phyloP scores from a whole-genome alignment of 352 stramenopile species.

The Phytophthora macrochlamydospora region DNA sequence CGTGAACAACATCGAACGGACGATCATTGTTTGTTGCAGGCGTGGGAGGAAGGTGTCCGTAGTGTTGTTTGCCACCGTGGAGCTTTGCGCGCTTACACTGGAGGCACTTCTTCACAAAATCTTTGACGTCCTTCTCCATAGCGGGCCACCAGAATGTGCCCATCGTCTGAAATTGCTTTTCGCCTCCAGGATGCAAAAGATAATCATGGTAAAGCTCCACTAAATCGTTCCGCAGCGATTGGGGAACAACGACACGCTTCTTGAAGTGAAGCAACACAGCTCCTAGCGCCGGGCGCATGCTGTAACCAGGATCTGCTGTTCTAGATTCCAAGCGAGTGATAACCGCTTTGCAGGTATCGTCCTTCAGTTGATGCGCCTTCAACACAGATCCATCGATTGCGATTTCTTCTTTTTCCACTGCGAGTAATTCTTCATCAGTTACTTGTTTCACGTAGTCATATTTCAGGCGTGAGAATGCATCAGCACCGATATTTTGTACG shows the following conservation, averaged over 20 bases:
- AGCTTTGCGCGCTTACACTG: conserved; percentile 5
- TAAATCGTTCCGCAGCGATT: conserved; percentile 3
- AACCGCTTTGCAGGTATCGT: too few relatives aligned
- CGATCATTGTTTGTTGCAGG: neutral
- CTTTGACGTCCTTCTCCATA: conserved; percentile 1
- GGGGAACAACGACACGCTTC: conserved; percentile 4
- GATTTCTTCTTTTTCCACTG: neutral
- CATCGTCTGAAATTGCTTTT: conserved; percentile 2
- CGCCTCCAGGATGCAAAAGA: neutral
- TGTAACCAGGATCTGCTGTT: neutral
- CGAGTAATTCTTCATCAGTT: neutral
- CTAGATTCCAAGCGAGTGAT: neutral
- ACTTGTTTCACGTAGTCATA: neutral
- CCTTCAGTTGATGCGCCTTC: neutral
- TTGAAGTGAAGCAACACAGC: neutral
- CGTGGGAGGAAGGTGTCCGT: neutral
- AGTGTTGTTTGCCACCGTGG: conserved; percentile 9
- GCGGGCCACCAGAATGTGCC: neutral
- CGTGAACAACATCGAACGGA: conserved; percentile 9
- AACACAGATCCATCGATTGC: neutral
- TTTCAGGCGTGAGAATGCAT: conserved; percentile 4
- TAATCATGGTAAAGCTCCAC: conserved; percentile 10
- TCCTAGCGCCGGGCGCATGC: neutral
- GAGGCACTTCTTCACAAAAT: conserved; percentile 2
- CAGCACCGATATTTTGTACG: neutral